Percentiles rank a stretch among this genome's conserved stretches.
Evolutionary conservation across 129 eudicot genomes (phyloP).

Genomic region (Mikania micrantha): DNA sequence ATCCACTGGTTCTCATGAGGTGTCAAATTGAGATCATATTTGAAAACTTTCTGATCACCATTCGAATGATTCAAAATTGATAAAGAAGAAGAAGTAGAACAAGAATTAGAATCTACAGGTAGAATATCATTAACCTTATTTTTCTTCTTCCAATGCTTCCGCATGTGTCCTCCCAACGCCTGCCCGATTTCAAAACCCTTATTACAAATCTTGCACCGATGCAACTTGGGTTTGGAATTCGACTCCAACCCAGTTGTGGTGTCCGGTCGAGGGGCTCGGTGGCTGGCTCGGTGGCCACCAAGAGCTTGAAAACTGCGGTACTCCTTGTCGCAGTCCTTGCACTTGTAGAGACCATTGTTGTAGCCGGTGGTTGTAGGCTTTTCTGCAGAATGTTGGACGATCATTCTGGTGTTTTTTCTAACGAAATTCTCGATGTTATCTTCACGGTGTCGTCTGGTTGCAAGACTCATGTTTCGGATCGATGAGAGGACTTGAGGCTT

Average conservation of each 20-base stretch:
- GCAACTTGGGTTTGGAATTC: background rate
- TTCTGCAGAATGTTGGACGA: background rate
- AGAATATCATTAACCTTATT: background rate
- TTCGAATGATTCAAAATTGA: background rate
- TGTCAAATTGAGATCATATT: constrained; percentile 10
- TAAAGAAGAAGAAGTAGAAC: background rate
- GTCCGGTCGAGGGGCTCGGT: background rate
- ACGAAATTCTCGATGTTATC: background rate
- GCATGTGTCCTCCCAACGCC: constrained; percentile 20
- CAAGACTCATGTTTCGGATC: no score
- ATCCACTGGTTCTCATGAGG: constrained; percentile 18
- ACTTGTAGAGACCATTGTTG: background rate
- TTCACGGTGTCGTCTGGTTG: no score
- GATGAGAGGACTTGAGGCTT: background rate
- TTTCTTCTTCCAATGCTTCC: constrained; percentile 4
- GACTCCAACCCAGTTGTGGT: background rate
- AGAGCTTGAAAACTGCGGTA: constrained; percentile 18
- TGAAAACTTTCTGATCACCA: background rate
- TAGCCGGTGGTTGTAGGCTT: background rate
- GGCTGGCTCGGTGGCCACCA: constrained; percentile 18
- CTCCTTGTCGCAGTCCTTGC: constrained; percentile 16
- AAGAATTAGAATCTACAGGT: background rate
- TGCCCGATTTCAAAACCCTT: constrained; percentile 15
- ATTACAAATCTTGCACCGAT: constrained; percentile 10
- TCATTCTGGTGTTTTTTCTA: background rate